Base-by-base conservation (phyloP, 345 rosid genomes). In the Salix viminalis region DNA sequence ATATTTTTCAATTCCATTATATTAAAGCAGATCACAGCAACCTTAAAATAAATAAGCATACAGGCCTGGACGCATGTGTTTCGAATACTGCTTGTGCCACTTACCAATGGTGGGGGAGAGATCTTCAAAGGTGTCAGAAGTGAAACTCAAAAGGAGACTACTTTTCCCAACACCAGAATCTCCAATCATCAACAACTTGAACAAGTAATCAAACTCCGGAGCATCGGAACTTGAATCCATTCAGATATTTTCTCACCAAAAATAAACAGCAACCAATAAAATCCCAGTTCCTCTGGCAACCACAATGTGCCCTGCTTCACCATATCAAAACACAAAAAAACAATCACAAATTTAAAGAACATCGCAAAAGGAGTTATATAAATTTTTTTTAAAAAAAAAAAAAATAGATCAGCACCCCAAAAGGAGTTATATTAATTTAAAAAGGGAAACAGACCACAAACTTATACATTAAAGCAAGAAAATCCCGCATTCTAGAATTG, bases 141-240 rank as follows among this genome's bases (percentile, higher is more conserved):
- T 79, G 69, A 79, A 79, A 60, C 81, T 73, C 64, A 79, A 24
- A 9, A 79, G 77, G 37, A 79, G 77, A 68, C 74, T 79, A 23
- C 81, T 79, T 48, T 79, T 79, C 5, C 81, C 81, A 14, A 79
- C 81, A 58, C 81, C 77, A 68, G 81, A 79, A 60, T 79, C 81
- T 62, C 81, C 81, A 56, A 79, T 79, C 69, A 73, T 16, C 50
- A 79, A 73, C 77, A 79, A 58, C 74, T 79, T 79, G 81, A 79
- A 79, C 30, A 79, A 46, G 68, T 79, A 79, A 65, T 79, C 81
- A 52, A 75, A 75, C 23, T 52, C 78, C 6, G 72, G 42, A 19
- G 58, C 37, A 34, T 44, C 66, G 62, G 77, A 65, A 65, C 61
- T 21, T n/a, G 72, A n/a, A 67, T 52, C 78, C 78, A 75, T 75